These are phyloP conservation scores for Lentinula detonsa DNA, from an alignment of 768 basidiomycete genomes.

Conservation along the genomic window DNA sequence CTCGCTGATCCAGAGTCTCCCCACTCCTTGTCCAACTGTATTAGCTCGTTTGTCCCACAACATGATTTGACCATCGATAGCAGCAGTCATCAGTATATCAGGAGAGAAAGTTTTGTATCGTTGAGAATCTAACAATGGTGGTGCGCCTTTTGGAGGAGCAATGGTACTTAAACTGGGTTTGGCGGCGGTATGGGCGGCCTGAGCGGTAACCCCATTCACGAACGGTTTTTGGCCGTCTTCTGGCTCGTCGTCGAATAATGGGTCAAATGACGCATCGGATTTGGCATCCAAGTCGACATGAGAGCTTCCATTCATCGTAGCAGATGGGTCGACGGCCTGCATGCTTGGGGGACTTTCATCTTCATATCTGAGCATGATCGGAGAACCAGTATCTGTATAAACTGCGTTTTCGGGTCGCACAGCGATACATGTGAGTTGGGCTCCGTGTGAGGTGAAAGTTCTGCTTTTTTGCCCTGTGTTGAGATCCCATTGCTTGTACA, in stretches of 20 bases:
- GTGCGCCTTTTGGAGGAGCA: conserved; percentile 67
- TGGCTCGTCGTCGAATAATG: conserved; percentile 84
- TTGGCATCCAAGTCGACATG: conserved; percentile 49
- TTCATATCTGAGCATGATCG: conserved; percentile 6
- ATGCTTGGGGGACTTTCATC: not conserved
- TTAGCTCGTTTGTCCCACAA: conserved; percentile 84
- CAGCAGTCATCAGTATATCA: conserved; percentile 83
- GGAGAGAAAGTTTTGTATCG: conserved; percentile 64
- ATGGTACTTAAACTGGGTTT: conserved; percentile 23
- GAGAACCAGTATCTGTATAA: conserved; percentile 22
- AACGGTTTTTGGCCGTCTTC: conserved; percentile 36
- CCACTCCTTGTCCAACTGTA: conserved; percentile 63
- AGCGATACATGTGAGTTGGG: conserved; percentile 78
- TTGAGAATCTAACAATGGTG: conserved; percentile 60
- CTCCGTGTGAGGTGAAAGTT: conserved; percentile 73
- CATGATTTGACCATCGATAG: conserved; percentile 88
- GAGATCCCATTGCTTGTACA: conserved; percentile 90
- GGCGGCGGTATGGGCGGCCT: conserved; percentile 7
- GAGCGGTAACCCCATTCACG: conserved; percentile 9
- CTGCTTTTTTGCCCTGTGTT: conserved; percentile 81
- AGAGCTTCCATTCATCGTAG: conserved; percentile 7
- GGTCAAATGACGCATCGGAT: conserved; percentile 81
- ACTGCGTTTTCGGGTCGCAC: conserved; percentile 56
- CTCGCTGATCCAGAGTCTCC: conserved; percentile 83
- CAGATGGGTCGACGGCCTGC: not conserved